Conservation (phyloP, 257 asterid genomes). For the Scutellaria barbata region DNA sequence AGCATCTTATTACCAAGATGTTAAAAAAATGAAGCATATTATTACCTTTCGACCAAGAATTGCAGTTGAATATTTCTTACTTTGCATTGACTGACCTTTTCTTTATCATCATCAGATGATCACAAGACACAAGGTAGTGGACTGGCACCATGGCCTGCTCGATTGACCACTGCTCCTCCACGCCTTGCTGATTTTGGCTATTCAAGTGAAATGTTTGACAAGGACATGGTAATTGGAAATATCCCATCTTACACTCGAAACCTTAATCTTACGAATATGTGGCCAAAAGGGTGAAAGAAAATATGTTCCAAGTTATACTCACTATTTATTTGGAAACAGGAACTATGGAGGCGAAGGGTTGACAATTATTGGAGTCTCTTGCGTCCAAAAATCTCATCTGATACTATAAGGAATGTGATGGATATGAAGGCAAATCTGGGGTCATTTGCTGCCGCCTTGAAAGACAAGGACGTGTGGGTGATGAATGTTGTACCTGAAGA, state of each 20-base stretch:
- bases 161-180: constrained; percentile 87
- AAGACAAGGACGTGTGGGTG: constrained; percentile 93
- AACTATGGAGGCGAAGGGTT: constrained; percentile 81
- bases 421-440: constrained; percentile 98
- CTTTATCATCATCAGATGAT: constrained; percentile 65
- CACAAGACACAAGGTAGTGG: constrained; percentile 83
- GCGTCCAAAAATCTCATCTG: constrained; percentile 72
- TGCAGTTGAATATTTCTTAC: constrained; percentile 8
- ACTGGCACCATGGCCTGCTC: constrained; percentile 95
- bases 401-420: constrained; percentile 83
- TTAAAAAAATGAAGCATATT: too few relatives aligned
- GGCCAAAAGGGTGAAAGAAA: not conserved
- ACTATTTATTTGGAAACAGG: constrained; percentile 51
- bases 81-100: constrained; percentile 18
- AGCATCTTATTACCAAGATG: constrained; percentile 40
- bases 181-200: constrained; percentile 98
- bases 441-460: constrained; percentile 92
- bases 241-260: not conserved
- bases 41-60: too few relatives aligned
- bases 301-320: constrained; percentile 21
- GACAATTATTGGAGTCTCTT: constrained; percentile 76
- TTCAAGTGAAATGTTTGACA: constrained; percentile 82
- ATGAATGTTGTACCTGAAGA: constrained; percentile 95
- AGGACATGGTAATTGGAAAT: constrained; percentile 69
- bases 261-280: constrained; percentile 3